Percentiles rank a stretch among this genome's conserved stretches.
phyloP scores from a whole-genome alignment of 2,329 filamentous ascomycete species.

The Microcera coccophila region DNA sequence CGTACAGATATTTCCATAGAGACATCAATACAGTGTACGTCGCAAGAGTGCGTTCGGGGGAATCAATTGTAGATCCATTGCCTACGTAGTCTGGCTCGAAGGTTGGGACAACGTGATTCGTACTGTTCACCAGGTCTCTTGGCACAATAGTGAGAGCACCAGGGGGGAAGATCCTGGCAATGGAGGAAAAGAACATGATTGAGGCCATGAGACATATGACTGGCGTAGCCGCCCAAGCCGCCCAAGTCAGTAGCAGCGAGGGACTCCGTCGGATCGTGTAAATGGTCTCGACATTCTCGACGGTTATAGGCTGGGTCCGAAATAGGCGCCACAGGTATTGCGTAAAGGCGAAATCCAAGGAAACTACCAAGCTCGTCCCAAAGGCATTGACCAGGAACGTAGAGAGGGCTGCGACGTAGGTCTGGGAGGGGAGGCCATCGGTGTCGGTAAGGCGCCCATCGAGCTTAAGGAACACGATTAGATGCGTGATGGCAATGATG shows the following conservation, averaged over 20 bases:
- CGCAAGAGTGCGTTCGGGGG: background rate
- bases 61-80: background rate
- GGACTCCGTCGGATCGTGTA: background rate
- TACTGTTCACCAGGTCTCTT: background rate
- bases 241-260: background rate
- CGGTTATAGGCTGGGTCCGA: constrained; percentile 1
- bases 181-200: background rate
- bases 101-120: background rate
- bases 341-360: background rate
- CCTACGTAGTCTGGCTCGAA: background rate
- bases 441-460: background rate
- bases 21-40: background rate
- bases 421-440: background rate
- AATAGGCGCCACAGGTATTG: constrained; percentile 2
- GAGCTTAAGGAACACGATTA: background rate
- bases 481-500: background rate
- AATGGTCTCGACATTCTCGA: constrained; percentile 1
- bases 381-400: background rate
- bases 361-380: background rate
- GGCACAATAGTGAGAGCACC: constrained; percentile 2
- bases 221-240: background rate
- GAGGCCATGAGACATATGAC: background rate
- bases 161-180: constrained; percentile 4
- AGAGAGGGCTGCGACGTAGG: background rate
- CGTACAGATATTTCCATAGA: background rate